phyloP scores from a whole-genome alignment of 768 basidiomycete species.

The Collybiopsis confluens region DNA sequence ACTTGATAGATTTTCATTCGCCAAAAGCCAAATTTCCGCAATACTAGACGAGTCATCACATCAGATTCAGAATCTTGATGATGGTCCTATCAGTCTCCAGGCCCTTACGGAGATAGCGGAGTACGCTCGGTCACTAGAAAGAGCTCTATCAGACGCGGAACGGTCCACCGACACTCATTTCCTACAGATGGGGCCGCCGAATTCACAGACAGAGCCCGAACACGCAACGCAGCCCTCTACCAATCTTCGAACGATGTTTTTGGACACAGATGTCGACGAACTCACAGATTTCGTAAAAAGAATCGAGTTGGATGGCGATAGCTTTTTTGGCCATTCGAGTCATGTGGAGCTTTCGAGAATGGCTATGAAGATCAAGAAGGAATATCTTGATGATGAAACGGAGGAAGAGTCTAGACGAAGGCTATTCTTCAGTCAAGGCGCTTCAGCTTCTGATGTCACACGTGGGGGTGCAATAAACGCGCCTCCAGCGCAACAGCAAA shows the following conservation, averaged over 20 bases:
- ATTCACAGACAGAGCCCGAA: not conserved
- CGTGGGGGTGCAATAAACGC: not conserved
- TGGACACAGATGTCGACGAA: not conserved
- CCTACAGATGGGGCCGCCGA: not conserved
- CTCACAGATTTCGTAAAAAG: not conserved
- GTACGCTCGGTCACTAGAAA: not conserved
- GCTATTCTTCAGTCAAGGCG: not conserved
- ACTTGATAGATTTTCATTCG: conserved; percentile 10
- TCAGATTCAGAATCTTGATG: not conserved
- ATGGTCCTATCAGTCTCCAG: not conserved
- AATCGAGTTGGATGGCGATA: not conserved
- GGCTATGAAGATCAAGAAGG: conserved; percentile 38
- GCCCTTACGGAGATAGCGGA: conserved; percentile 2
- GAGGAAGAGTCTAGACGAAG: not conserved
- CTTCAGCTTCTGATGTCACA: not conserved
- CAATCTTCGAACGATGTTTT: not conserved
- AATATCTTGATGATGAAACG: conserved; percentile 21
- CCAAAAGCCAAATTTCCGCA: not conserved
- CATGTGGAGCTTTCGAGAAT: conserved; percentile 44
- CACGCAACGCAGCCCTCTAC: not conserved
- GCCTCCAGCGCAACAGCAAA: too few species aligned
- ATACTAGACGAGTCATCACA: not conserved
- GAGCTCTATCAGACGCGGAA: not conserved
- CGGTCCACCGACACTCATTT: not conserved
- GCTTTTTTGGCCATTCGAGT: conserved; percentile 47